These are phyloP conservation scores for Neospermospora avenae DNA, from an alignment of 2,329 filamentous ascomycete species.

Conservation along the genomic window DNA sequence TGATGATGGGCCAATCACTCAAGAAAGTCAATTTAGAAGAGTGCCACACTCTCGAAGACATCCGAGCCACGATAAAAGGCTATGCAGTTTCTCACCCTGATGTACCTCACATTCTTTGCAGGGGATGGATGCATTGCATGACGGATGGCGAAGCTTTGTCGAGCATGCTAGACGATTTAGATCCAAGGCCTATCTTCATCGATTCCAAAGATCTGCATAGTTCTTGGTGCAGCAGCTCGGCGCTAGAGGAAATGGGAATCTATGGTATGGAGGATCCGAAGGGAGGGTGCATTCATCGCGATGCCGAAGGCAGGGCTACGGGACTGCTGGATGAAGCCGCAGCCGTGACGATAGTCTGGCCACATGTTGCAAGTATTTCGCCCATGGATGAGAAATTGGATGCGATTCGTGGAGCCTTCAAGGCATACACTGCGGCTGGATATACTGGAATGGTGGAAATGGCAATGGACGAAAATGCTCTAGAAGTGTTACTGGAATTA, in stretches of 20 bases:
- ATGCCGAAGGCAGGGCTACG: conserved; percentile 44
- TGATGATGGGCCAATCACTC: conserved; percentile 52
- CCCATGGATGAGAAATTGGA: conserved; percentile 46
- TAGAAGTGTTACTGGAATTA: conserved; percentile 48
- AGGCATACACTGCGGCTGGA: conserved; percentile 47
- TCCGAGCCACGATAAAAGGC: conserved; percentile 43
- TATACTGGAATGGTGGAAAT: conserved; percentile 56
- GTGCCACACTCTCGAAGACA: conserved; percentile 48
- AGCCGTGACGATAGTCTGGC: conserved; percentile 53
- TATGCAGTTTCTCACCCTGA: conserved; percentile 45
- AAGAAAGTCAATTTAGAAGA: conserved; percentile 46
- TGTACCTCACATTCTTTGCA: conserved; percentile 47
- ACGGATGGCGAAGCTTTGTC: conserved; percentile 48
- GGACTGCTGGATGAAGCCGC: conserved; percentile 53
- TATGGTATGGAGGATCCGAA: conserved; percentile 7
- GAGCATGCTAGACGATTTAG: conserved; percentile 49
- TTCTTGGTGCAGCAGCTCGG: conserved; percentile 53
- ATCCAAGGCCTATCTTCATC: conserved; percentile 51
- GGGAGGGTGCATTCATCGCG: conserved; percentile 50
- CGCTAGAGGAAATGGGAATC: conserved; percentile 48
- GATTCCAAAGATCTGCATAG: conserved; percentile 56
- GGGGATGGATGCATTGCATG: conserved; percentile 56
- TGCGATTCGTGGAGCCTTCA: conserved; percentile 45
- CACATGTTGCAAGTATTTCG: conserved; percentile 47
- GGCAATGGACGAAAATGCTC: conserved; percentile 55